Percentiles rank a stretch among this genome's conserved stretches.
Evolutionary conservation across 345 rosid species (phyloP).

Genomic region (Arabidopsis arenosa): DNA sequence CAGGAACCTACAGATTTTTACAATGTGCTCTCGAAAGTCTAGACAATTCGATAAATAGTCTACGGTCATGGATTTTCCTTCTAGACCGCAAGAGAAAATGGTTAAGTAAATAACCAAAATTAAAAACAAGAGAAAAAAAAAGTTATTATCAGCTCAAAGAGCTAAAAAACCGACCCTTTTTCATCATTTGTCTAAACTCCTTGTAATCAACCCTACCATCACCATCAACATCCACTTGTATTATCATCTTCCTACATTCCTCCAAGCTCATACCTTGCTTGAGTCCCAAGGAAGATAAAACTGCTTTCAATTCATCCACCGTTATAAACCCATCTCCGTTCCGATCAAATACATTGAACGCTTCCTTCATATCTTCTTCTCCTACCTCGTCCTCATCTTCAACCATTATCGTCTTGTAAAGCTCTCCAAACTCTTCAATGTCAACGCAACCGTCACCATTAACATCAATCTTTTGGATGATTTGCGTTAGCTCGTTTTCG

Average conservation of each 20-base stretch:
- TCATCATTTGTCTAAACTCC: conserved; percentile 67
- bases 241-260: conserved; percentile 80
- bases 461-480: conserved; percentile 56
- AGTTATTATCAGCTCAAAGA: conserved; percentile 36
- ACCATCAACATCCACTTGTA: conserved; percentile 79
- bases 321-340: conserved; percentile 86
- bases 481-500: conserved; percentile 55
- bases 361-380: conserved; percentile 80
- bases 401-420: conserved; percentile 62
- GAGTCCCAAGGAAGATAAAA: conserved; percentile 72
- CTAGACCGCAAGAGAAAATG: not conserved
- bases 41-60: not conserved
- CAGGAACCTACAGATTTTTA: conserved; percentile 29
- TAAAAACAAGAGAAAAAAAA: not conserved
- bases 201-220: conserved; percentile 73
- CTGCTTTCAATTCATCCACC: conserved; percentile 70
- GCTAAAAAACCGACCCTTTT: conserved; percentile 46
- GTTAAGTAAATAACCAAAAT: not conserved
- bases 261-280: conserved; percentile 71
- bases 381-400: conserved; percentile 54
- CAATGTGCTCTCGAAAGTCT: conserved; percentile 27
- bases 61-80: not conserved
- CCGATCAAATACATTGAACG: conserved; percentile 77
- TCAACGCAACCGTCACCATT: conserved; percentile 63
- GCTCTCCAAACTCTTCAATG: conserved; percentile 67